A percentile compares a stretch with the other conserved stretches of the same genome.
Conservation (phyloP, 208 protist species). For the Leishmania arabica region DNA sequence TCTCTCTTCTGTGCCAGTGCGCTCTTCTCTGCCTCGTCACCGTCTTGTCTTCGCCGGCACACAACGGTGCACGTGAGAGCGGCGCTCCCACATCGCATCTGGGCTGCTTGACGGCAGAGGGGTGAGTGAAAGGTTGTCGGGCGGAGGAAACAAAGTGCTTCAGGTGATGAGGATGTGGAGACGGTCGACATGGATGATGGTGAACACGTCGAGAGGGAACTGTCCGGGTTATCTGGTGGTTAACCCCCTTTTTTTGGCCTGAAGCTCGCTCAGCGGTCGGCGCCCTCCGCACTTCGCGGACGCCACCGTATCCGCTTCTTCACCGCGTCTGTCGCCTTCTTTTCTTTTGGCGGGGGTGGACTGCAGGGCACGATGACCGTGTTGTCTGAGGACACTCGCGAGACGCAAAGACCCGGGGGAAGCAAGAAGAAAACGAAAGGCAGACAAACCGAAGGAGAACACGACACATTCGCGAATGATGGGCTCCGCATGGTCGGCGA, state of each 20-base stretch:
- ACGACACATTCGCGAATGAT: not conserved
- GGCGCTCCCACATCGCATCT: not conserved
- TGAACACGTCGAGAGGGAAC: not conserved
- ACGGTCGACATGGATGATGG: not conserved
- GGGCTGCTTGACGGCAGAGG: not conserved
- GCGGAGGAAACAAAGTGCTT: not conserved
- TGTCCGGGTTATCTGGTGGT: not conserved
- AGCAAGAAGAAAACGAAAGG: not conserved
- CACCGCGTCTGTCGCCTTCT: too few relatives aligned
- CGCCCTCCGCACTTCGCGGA: too few relatives aligned
- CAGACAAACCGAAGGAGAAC: not conserved
- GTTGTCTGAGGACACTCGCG: not conserved
- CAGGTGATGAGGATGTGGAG: not conserved
- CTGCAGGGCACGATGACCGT: not conserved
- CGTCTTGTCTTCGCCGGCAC: not conserved
- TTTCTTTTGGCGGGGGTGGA: not conserved
- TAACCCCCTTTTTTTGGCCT: not conserved
- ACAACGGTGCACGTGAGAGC: not conserved
- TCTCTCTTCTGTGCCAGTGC: not conserved
- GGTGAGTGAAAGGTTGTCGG: too few relatives aligned
- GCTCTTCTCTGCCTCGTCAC: not conserved
- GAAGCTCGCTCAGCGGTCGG: too few relatives aligned
- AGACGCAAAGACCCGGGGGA: not conserved
- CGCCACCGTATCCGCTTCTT: too few relatives aligned
- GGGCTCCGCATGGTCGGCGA: not conserved